Base-by-base conservation (phyloP, 2,329 filamentous ascomycete species). In the Colletotrichum theobromicola region DNA sequence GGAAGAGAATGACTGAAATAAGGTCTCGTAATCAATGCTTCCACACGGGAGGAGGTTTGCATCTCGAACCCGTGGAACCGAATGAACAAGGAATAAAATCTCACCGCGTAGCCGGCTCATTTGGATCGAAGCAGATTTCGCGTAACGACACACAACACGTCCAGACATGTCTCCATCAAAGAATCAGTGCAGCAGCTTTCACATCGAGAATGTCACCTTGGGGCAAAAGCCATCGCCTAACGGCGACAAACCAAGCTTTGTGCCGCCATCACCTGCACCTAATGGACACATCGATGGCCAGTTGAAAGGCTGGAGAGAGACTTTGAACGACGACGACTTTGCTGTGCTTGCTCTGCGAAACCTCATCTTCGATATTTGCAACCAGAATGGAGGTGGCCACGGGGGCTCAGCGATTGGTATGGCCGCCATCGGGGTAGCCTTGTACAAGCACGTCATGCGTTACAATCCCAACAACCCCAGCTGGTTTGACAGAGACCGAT, bases 381-480 rank as follows among this genome's bases (percentile, higher is more conserved):
- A 91, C 76, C 89, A 92, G 71, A 91, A 90, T 79, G 87, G 87
- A 64, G 89, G 89, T 60, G 90, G 90, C 0, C 90, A 91, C 78
- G 89, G 89, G 7, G 71, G 74, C n/a, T 74, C 72, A n/a, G 81
- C 82, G 28, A 81, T 84, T 57, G 82, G 81, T 3, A 84, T 83
- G 82, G 82, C 82, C 9, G 81, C 82, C 5, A 83, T 83, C 26
- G 82, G 82, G 12, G 79, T 86, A 12, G 81, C 83, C 0, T 80
- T 92, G 4, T 93, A 87, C 85, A 91, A 90, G 77, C 89, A 92
- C 78, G 84, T 84, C 5, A 92, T 92, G 90, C 84, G 85, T 34
- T 92, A 90, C 75, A 85, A 88, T 2, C 90, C 90, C 28, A 34
- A 85, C 7, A 87, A 85, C 6, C 86, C 88, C 7, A 80, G 85